These are phyloP conservation scores for Pholiota molesta DNA, from an alignment of 768 basidiomycete species.

Conservation along the genomic window DNA sequence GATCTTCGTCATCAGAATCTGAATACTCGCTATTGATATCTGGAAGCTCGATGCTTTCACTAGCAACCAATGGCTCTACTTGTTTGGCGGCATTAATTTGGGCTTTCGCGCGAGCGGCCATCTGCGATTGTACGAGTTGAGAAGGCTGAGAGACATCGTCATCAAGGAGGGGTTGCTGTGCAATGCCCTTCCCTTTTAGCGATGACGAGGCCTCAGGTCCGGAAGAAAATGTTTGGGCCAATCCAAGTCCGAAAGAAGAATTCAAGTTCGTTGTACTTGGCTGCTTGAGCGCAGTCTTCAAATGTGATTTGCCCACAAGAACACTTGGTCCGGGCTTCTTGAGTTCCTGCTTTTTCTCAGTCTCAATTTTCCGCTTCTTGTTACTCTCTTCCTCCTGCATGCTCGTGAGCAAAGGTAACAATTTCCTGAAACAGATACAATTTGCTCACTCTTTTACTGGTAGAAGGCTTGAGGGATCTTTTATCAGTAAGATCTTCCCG, in stretches of 20 bases:
- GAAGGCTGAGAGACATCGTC: slow-evolving; percentile 64
- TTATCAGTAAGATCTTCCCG: slow-evolving; percentile 79
- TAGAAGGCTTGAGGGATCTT: slow-evolving; percentile 52
- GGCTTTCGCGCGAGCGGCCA: slow-evolving; percentile 72
- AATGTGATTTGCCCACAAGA: slow-evolving; percentile 53
- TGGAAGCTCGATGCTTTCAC: slow-evolving; percentile 88
- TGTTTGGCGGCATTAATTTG: slow-evolving; percentile 64
- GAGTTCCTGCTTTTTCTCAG: slow-evolving; percentile 56
- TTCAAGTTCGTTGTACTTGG: slow-evolving; percentile 24
- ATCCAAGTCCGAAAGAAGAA: not conserved
- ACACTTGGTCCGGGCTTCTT: slow-evolving; percentile 52
- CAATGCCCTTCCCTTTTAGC: slow-evolving; percentile 33
- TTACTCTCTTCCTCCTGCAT: slow-evolving; percentile 65
- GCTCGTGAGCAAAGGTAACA: not conserved
- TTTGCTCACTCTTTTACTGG: slow-evolving; percentile 56
- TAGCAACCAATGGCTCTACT: slow-evolving; percentile 52
- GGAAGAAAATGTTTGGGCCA: slow-evolving; percentile 34
- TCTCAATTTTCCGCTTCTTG: slow-evolving; percentile 74
- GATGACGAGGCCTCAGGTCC: slow-evolving; percentile 37
- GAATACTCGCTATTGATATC: slow-evolving; percentile 98
- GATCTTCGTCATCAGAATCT: slow-evolving; percentile 91
- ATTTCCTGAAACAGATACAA: not conserved
- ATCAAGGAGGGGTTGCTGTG: slow-evolving; percentile 35
- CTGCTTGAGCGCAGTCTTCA: slow-evolving; percentile 46
- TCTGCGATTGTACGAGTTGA: slow-evolving; percentile 63